phyloP scores from a whole-genome alignment of 2,329 filamentous ascomycete species.

The Thyridium curvatum region DNA sequence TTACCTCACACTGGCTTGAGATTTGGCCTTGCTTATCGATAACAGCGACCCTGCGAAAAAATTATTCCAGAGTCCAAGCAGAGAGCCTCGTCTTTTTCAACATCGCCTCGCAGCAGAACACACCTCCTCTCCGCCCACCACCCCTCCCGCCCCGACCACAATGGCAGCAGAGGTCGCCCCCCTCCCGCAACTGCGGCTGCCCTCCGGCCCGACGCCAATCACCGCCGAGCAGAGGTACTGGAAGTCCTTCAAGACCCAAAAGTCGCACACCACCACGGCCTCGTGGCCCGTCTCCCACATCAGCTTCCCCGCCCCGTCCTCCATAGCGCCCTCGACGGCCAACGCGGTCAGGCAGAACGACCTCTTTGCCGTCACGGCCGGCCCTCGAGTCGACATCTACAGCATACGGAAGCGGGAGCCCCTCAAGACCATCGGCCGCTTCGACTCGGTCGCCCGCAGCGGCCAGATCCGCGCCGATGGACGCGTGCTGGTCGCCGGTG shows the following conservation, averaged over 20 bases:
- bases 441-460: slow-evolving; percentile 84
- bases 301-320: slow-evolving; percentile 54
- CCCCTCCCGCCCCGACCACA: slow-evolving; percentile 11
- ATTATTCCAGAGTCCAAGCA: too few species aligned
- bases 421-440: slow-evolving; percentile 88
- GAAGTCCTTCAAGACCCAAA: slow-evolving; percentile 88
- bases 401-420: slow-evolving; percentile 87
- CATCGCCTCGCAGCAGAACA: too few species aligned
- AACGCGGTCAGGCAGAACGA: slow-evolving; percentile 50
- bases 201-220: slow-evolving; percentile 72
- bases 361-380: slow-evolving; percentile 89
- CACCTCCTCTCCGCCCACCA: slow-evolving; percentile 4
- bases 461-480: slow-evolving; percentile 87
- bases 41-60: too few species aligned
- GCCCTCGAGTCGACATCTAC: slow-evolving; percentile 88
- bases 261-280: slow-evolving; percentile 84
- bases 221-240: slow-evolving; percentile 95
- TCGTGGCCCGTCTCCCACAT: slow-evolving; percentile 89
- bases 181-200: slow-evolving; percentile 74
- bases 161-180: slow-evolving; percentile 88
- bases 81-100: too few species aligned
- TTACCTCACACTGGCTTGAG: too few species aligned
- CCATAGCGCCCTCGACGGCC: slow-evolving; percentile 27
- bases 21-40: too few species aligned
- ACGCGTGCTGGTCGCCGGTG: slow-evolving; percentile 81